Base-by-base conservation (phyloP, 345 rosid species). In the Geranium rotundifolium region DNA sequence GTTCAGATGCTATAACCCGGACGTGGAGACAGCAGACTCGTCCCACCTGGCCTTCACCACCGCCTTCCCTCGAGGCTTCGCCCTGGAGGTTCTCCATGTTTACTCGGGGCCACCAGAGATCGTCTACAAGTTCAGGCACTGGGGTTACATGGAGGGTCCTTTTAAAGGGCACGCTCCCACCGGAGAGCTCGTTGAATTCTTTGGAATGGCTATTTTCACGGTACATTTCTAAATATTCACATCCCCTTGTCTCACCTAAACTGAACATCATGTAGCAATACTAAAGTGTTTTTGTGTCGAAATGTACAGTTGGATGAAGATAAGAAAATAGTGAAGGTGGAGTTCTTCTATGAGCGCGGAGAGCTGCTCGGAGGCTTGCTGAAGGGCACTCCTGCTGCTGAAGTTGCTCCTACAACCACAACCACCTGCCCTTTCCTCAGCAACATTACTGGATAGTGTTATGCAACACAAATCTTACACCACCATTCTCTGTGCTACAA, bases 121-220 rank as follows among this genome's bases (percentile, higher is more conserved):
- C 17, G 68, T 66, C 0, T 85, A 75, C 82, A 85, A 85, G 81
- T 85, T 85, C 80, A 80, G 91, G 72, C 88, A 85, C 75, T 83
- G 91, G 86, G 91, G 82, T 29, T 75, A 72, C 52, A 83, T 69
- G 88, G 91, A 85, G 63, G 91, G 91, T 56, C 88, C 91, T 61
- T 85, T 81, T 77, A 85, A 82, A 68, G 85, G 84, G 34, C 71
- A 79, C 52, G 72, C 82, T 17, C 82, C 90, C 0, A 85, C 87
- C 0, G 85, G 80, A 5, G 85, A 85, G 23, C 14, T 77, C 64
- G 77, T 81, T 0, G 65, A 82, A 61, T 39, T 78, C 54, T 67
- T 17, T 46, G 85, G 87, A 39, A 72, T 76, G n/a, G 57, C 70
- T 16, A 67, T 83, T 17, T 76, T 78, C 56, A 41, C 73, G 71